Conservation (phyloP, 1,284 basidiomycete species). For the Apiotrichum siamense region DNA sequence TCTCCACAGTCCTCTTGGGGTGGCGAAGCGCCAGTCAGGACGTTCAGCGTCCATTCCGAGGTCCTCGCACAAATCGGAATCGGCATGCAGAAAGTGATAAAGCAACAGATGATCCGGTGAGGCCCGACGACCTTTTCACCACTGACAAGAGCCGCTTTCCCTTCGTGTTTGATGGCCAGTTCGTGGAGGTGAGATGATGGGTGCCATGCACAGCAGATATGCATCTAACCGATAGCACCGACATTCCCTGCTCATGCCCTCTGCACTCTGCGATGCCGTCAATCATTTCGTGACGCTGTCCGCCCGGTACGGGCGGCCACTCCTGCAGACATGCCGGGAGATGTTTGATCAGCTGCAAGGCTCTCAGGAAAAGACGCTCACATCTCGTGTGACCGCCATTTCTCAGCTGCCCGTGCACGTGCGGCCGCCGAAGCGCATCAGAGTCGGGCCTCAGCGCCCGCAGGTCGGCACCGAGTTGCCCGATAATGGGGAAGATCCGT, state of each 20-base stretch:
- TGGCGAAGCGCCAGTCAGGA: neutral
- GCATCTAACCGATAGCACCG: conserved; percentile 12
- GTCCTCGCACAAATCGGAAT: conserved; percentile 11
- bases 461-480: neutral
- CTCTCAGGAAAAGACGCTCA: neutral
- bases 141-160: conserved; percentile 25
- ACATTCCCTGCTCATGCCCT: neutral
- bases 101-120: conserved; percentile 22
- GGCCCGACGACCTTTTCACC: neutral
- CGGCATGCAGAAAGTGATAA: conserved; percentile 16
- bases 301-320: conserved; percentile 1
- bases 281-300: conserved; percentile 15
- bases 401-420: neutral
- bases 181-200: neutral
- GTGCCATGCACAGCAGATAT: too few species aligned
- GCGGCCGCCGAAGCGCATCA: neutral
- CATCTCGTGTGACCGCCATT: neutral
- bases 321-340: neutral
- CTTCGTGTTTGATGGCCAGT: conserved; percentile 20
- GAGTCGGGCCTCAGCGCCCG: neutral
- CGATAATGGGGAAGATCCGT: neutral
- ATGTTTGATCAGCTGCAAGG: conserved; percentile 1
- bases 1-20: neutral
- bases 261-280: conserved; percentile 10
- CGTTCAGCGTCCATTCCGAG: neutral